Percentiles rank a stretch among this genome's conserved stretches.
Evolutionary conservation across 805 yeast species (phyloP).

Genomic region (Ogataea henricii): DNA sequence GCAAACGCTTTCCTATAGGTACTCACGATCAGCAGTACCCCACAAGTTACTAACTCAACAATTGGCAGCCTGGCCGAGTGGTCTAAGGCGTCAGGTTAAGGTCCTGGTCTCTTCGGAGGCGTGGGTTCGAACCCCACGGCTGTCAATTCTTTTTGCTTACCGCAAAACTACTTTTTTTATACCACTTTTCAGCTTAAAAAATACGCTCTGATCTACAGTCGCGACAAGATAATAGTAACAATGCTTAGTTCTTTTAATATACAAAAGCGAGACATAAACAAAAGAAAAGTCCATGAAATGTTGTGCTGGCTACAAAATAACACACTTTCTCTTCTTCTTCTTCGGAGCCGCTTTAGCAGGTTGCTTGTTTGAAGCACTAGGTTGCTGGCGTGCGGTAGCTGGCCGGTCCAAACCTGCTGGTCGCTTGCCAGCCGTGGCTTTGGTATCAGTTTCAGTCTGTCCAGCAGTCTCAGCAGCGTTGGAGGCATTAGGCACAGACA

Average conservation of each 20-base stretch:
- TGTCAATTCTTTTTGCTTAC: slow-evolving; percentile 47
- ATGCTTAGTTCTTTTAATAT: slow-evolving; percentile 1
- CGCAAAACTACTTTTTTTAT: background rate
- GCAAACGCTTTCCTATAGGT: no score
- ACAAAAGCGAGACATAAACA: background rate
- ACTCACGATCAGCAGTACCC: no score
- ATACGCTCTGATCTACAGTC: background rate
- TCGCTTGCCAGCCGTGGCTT: slow-evolving; percentile 5
- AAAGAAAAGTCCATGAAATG: background rate
- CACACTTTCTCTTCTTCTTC: slow-evolving; percentile 25
- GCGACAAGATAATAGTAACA: background rate
- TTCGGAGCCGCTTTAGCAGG: slow-evolving; percentile 7
- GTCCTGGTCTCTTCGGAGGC: slow-evolving; percentile 85
- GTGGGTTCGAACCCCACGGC: slow-evolving; percentile 87
- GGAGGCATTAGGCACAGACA: slow-evolving; percentile 11
- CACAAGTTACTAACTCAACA: no score
- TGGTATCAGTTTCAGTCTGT: slow-evolving; percentile 9
- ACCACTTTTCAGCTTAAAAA: background rate
- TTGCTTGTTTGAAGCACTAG: background rate
- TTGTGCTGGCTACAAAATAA: slow-evolving; percentile 13
- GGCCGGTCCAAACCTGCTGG: slow-evolving; percentile 9
- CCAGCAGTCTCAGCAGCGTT: slow-evolving; percentile 9
- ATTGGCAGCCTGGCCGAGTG: slow-evolving; percentile 47
- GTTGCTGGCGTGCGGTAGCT: background rate
- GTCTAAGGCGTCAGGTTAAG: slow-evolving; percentile 46